phyloP scores from a whole-genome alignment of 2,329 filamentous ascomycete species.

The Talaromyces rugulosus region DNA sequence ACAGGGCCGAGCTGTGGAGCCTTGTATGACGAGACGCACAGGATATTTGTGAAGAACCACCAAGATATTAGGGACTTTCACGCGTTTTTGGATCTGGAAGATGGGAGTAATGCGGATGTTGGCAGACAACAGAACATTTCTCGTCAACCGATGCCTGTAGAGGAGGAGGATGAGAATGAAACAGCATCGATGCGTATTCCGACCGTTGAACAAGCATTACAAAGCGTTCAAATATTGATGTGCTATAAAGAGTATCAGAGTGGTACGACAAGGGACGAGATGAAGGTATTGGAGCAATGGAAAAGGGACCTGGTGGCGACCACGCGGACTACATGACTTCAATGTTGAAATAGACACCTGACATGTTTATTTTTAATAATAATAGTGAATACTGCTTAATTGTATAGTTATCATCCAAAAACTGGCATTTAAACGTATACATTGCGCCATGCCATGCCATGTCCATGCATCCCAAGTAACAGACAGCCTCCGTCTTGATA shows the following conservation, averaged over 20 bases:
- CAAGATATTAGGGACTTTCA: neutral
- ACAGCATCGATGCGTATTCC: neutral
- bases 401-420: neutral
- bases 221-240: neutral
- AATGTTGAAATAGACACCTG: neutral
- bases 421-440: neutral
- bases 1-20: neutral
- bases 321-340: neutral
- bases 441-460: neutral
- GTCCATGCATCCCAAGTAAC: neutral
- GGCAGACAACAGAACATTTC: neutral
- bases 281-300: neutral
- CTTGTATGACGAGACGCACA: neutral
- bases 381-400: neutral
- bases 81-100: neutral
- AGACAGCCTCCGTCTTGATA: slow-evolving; percentile 1
- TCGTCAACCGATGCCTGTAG: neutral
- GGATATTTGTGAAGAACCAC: neutral
- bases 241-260: neutral
- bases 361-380: neutral
- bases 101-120: neutral
- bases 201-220: neutral
- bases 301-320: neutral
- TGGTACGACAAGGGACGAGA: neutral
- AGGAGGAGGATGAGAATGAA: neutral